Percentiles rank a stretch among this genome's conserved stretches.
Evolutionary conservation across 352 stramenopile species (phyloP).

Genomic region (Globisporangium middletonii): DNA sequence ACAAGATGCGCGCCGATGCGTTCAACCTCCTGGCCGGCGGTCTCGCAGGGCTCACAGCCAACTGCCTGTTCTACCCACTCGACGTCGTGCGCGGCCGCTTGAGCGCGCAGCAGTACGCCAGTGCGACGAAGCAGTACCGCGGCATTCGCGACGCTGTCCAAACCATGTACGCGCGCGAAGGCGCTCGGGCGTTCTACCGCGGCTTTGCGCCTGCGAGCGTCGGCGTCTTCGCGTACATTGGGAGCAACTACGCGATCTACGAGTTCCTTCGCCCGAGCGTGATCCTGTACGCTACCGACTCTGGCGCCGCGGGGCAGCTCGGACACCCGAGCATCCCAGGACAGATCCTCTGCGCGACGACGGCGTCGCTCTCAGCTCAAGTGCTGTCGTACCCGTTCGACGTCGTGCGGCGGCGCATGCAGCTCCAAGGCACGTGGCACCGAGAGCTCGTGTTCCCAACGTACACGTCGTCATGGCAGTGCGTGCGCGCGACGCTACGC

Average conservation of each 20-base stretch:
- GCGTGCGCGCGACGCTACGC: constrained; percentile 41
- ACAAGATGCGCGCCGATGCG: constrained; percentile 29
- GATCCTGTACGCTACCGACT: constrained; percentile 68
- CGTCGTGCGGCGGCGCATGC: constrained; percentile 69
- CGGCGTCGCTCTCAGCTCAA: constrained; percentile 64
- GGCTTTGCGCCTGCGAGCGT: constrained; percentile 66
- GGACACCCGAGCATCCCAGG: constrained; percentile 63
- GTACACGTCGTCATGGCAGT: constrained; percentile 72
- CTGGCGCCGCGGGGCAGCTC: constrained; percentile 36
- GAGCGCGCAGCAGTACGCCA: constrained; percentile 65
- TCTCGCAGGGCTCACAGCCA: constrained; percentile 59
- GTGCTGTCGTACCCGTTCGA: constrained; percentile 78
- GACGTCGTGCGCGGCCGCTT: constrained; percentile 72
- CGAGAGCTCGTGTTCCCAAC: constrained; percentile 51
- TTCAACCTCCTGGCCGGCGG: constrained; percentile 61
- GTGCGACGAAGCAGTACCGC: constrained; percentile 25
- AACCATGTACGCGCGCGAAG: constrained; percentile 41
- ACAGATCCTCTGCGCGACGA: constrained; percentile 73
- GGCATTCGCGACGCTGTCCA: constrained; percentile 52
- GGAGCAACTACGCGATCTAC: constrained; percentile 81
- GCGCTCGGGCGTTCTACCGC: constrained; percentile 59
- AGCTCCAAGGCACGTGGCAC: constrained; percentile 70
- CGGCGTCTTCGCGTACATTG: constrained; percentile 79
- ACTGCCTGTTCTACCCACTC: constrained; percentile 68
- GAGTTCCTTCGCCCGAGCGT: constrained; percentile 77